Percentiles rank a stretch among this genome's conserved stretches.
phyloP scores from a whole-genome alignment of 257 asterid genomes.

The Jasminum sambac region DNA sequence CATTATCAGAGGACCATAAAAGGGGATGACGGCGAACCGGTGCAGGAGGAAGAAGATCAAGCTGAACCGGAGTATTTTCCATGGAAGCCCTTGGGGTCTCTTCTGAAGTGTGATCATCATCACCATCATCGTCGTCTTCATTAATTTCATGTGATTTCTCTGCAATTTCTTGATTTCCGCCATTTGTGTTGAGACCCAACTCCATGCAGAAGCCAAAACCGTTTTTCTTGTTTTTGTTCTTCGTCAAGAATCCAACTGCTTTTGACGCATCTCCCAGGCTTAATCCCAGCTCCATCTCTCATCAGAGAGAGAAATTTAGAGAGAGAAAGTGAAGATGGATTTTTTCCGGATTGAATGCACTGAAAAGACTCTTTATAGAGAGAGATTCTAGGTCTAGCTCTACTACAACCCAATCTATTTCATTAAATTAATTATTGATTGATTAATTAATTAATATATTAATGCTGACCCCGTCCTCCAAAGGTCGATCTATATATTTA shows the following conservation, averaged over 20 bases:
- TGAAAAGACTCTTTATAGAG: slow-evolving; percentile 55
- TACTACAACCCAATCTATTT: slow-evolving; percentile 26
- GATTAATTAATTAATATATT: neutral
- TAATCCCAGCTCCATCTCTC: slow-evolving; percentile 69
- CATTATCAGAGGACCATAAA: slow-evolving; percentile 72
- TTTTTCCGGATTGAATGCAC: slow-evolving; percentile 34
- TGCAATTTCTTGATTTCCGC: slow-evolving; percentile 20
- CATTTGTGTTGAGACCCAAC: slow-evolving; percentile 39
- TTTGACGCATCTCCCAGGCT: slow-evolving; percentile 62
- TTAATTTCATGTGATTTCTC: slow-evolving; percentile 23
- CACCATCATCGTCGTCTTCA: slow-evolving; percentile 24
- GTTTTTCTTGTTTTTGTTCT: slow-evolving; percentile 15
- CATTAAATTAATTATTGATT: slow-evolving; percentile 27
- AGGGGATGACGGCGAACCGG: slow-evolving; percentile 46
- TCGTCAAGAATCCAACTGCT: slow-evolving; percentile 29
- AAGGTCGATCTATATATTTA: too few species aligned
- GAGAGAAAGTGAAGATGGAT: neutral
- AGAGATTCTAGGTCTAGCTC: slow-evolving; percentile 30
- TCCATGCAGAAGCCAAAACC: slow-evolving; percentile 52
- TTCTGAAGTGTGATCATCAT: slow-evolving; percentile 23
- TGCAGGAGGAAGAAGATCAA: slow-evolving; percentile 58
- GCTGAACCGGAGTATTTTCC: slow-evolving; percentile 43
- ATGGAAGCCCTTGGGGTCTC: slow-evolving; percentile 15
- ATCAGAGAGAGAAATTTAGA: neutral
- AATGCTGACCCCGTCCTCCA: too few species aligned